phyloP scores from a whole-genome alignment of 176 grass and related monocot genomes.

The Phoenix roebelenii region DNA sequence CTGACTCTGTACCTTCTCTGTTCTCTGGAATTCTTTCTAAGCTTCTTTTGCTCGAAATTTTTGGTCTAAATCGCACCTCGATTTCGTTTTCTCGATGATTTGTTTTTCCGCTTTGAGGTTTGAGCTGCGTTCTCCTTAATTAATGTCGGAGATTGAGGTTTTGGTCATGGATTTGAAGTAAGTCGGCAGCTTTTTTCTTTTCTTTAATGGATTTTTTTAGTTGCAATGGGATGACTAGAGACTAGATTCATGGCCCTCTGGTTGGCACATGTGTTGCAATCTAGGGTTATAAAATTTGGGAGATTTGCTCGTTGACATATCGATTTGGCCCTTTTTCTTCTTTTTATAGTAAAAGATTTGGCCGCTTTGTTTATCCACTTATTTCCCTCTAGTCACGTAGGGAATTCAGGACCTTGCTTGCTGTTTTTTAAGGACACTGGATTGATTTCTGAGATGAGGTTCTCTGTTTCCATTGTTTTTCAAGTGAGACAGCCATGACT shows the following conservation, averaged over 20 bases:
- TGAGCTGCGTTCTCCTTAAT: background rate
- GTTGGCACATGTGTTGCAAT: background rate
- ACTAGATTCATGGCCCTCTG: background rate
- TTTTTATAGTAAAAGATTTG: too few relatives aligned
- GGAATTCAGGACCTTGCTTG: background rate
- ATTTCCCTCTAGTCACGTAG: background rate
- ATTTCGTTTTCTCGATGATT: too few relatives aligned
- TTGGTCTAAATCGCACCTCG: background rate
- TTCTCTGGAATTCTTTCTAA: background rate
- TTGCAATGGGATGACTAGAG: background rate
- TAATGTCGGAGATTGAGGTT: background rate
- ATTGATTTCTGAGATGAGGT: background rate
- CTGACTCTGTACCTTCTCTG: background rate
- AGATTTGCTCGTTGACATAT: background rate
- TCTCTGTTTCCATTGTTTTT: background rate
- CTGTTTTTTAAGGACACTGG: background rate
- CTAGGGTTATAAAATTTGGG: background rate
- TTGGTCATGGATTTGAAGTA: background rate
- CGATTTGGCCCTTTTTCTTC: too few relatives aligned
- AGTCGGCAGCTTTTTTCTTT: background rate
- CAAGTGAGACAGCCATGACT: slow-evolving; percentile 29
- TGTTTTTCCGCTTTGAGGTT: background rate
- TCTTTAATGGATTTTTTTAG: background rate
- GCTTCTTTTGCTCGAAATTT: too few relatives aligned
- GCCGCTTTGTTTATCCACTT: background rate